A percentile compares a stretch with the other conserved stretches of the same genome.
Evolutionary conservation across 345 rosid species (phyloP).

Genomic region (Angophora floribunda): DNA sequence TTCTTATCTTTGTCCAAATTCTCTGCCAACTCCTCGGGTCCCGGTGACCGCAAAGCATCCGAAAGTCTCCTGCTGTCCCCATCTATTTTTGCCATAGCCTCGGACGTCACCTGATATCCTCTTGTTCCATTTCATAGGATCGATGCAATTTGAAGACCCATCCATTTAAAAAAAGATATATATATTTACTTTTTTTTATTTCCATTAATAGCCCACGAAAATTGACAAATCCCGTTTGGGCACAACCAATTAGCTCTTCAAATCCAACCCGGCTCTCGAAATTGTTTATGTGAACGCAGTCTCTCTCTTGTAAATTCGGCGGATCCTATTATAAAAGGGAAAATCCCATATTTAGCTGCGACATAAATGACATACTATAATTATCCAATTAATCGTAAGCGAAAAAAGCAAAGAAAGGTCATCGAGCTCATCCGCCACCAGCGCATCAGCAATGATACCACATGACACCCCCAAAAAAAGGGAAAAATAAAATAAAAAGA

Average conservation of each 20-base stretch:
- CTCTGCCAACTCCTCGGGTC: not conserved
- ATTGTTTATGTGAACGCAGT: not conserved
- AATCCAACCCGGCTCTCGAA: not conserved
- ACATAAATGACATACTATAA: not conserved
- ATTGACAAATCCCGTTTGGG: not conserved
- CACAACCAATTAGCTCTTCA: too few species aligned
- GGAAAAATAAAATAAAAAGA: rapidly evolving
- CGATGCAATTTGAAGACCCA: not conserved
- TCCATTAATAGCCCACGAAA: not conserved
- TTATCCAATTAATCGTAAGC: not conserved
- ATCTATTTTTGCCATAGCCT: not conserved
- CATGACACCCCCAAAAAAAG: not conserved
- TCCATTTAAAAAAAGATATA: not conserved
- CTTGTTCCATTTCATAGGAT: not conserved
- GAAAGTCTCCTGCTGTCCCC: not conserved
- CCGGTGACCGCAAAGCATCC: not conserved
- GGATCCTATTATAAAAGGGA: too few species aligned
- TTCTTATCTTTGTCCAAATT: not conserved
- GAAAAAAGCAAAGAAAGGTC: not conserved
- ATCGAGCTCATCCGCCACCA: not conserved
- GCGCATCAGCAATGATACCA: not conserved
- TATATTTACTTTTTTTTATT: too few species aligned
- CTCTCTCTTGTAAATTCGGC: not conserved
- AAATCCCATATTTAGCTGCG: too few species aligned
- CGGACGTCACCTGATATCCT: not conserved